Evolutionary conservation across 345 rosid species (phyloP), one percentile per base, ranked within the genome.

Genomic region (Acer yangbiense): DNA sequence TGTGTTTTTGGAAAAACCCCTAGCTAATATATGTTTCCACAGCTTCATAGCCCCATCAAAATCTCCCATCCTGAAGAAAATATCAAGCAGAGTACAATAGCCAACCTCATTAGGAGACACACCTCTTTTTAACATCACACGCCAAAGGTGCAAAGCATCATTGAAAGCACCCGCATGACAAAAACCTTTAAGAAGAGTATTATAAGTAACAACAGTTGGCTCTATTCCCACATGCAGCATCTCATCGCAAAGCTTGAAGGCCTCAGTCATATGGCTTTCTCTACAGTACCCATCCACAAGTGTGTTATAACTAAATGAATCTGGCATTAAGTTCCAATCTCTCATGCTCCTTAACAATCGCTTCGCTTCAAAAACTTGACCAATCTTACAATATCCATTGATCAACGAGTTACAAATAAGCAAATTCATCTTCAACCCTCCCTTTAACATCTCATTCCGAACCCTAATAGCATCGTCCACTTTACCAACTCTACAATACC

Each of bases 261-360:
- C 98, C 79, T 87, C 86, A n/a, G 46, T 65, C 72, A 80, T 69
- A 29, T 66, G 82, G 76, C 90, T 83, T 74, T 76, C 88, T 78
- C 90, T 87, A 82, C 95, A 93, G 57, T 88, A 85, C 35, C 98
- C 98, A 68, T 92, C 91, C 73, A 93, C 81, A 65, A 95, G 91
- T 65, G 94, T 90, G 78, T 91, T 87, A 78, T 86, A 95, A 69
- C 90, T 88, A 78, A 84, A 88, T 11, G 88, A 86, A 87, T 95
- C 95, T 7, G 97, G 95, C 76, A 79, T 87, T 77, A 93, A 64
- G 79, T 81, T 76, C 97, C 94, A 90, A n/a, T 79, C 79, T 21
- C 67, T 74, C 93, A 93, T 87, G 74, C 57, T 52, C 4, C 23
- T 62, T 16, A 90, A 64, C 57, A 90, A 69, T 52, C 35, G 65